phyloP scores from a whole-genome alignment of 164 flowering plant genomes.

The Vitis labrusca region DNA sequence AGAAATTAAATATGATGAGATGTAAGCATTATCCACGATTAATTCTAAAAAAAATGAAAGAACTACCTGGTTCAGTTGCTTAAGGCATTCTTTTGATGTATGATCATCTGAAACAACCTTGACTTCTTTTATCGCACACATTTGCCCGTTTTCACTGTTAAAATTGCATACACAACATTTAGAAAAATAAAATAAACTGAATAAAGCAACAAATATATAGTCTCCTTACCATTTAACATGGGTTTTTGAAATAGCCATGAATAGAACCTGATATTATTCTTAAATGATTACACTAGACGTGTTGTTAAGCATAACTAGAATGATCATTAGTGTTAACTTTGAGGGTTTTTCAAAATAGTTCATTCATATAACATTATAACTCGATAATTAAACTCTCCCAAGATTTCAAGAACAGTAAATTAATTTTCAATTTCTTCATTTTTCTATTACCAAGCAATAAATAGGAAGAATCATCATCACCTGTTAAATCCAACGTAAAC shows the following conservation, averaged over 20 bases:
- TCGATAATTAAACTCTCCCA: no score
- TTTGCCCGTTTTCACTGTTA: slow-evolving; percentile 78
- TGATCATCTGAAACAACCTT: slow-evolving; percentile 74
- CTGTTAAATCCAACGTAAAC: slow-evolving; percentile 94
- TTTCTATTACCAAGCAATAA: neutral
- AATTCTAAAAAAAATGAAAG: neutral
- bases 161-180: slow-evolving; percentile 8
- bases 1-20: neutral
- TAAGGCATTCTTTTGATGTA: slow-evolving; percentile 75
- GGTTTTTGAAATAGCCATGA: no score
- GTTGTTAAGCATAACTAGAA: neutral
- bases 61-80: slow-evolving; percentile 84
- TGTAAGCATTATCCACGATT: neutral
- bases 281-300: neutral
- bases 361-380: no score
- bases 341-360: neutral
- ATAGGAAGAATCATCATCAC: slow-evolving; percentile 25
- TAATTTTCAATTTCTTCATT: neutral
- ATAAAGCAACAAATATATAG: neutral
- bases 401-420: neutral
- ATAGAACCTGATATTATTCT: no score
- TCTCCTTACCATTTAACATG: neutral
- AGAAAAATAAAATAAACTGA: neutral
- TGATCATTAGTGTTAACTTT: neutral
- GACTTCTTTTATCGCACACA: slow-evolving; percentile 98